Base-by-base conservation (phyloP, 2,329 filamentous ascomycete genomes). In the Cephalotrichum gorgonifer region DNA sequence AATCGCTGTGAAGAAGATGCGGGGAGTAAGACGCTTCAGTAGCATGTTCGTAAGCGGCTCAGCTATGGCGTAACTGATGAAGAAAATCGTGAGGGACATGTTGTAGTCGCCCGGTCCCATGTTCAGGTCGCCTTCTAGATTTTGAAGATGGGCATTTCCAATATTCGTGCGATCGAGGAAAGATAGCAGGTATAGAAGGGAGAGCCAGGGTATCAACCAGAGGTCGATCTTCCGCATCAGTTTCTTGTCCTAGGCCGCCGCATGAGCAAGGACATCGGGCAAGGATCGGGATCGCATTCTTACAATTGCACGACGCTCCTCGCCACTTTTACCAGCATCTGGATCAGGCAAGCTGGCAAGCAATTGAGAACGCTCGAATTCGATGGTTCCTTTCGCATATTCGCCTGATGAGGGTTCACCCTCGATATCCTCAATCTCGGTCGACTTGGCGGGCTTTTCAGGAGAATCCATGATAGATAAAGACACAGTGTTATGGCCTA, bases 1-100 rank as follows among this genome's bases (percentile, higher is more conserved):
- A 17, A 38, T 38, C 6, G 33, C 33, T 14, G 33, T 38, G 33
- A 38, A 38, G 33, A 38, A 38, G 14, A 38, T 38, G 33, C 33
- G 33, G 6, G 33, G 33, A 1, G 81, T 75, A 53, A 87, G 69
- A 17, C 74, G 76, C 66, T 94, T 95, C 51, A 95, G 79, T 23
- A 94, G 65, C 43, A 91, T 71, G 62, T 95, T 94, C 52, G 86
- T 88, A 39, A 89, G 57, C 0, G 81, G 80, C 62, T 93, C 88
- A 54, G 88, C 89, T 28, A 89, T 65, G 2, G 86, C 76, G 62
- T 95, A 95, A 1, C 85, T 88, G 45, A 94, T 74, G 68, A 94
- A 95, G 69, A 78, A 73, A 31, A 77, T 62, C 3, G 73, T 69
- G 12, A 77, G 64, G 33, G 68, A 69, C 51, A 68, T 60, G 35